Base-by-base conservation (phyloP, 345 rosid species). In the Aegle marmelos region DNA sequence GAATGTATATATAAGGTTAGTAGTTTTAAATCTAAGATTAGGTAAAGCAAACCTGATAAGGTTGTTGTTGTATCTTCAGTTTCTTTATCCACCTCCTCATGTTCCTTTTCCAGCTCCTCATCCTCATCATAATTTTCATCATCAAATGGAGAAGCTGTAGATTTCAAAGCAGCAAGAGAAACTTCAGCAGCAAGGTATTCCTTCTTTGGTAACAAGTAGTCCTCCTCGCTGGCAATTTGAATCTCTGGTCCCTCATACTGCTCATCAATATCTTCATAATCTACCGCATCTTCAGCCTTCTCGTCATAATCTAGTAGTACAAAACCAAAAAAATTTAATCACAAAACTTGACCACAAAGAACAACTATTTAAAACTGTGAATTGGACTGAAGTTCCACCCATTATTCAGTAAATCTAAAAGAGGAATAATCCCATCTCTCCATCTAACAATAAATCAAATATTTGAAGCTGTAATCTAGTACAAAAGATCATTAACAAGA, bases 121-220 rank as follows among this genome's bases (percentile, higher is more conserved):
- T 91, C 97, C 82, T 96, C 99, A 36, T 96, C 99, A 79, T 96
- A 96, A 79, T 96, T 88, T 76, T 96, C 99, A 86, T 96, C 93
- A 56, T 90, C 99, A 81, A 90, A 92, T 27, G 88, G 87, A 77
- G 94, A 87, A 81, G 84, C 64, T 72, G 79, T 80, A 68, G 85
- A 83, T 48, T 79, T 82, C 83, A 90, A 67, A 78, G 81, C 77
- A 64, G 83, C 79, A 76, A 88, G 74, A 68, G 95, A 81, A 83
- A 86, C 85, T 72, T 84, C 83, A 58, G 92, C 84, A 68, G 89
- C 78, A 79, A 92, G 84, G 84, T 85, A 94, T 39, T 89, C 91
- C 81, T 85, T 91, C 78, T 87, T 89, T 41, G 97, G 90, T 74
- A 93, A 87, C 79, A 92, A 82, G 83, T 89, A 86, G 76, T 91